Evolutionary conservation across 2,329 filamentous ascomycete genomes (phyloP).

Genomic region (Curvularia sp.): DNA sequence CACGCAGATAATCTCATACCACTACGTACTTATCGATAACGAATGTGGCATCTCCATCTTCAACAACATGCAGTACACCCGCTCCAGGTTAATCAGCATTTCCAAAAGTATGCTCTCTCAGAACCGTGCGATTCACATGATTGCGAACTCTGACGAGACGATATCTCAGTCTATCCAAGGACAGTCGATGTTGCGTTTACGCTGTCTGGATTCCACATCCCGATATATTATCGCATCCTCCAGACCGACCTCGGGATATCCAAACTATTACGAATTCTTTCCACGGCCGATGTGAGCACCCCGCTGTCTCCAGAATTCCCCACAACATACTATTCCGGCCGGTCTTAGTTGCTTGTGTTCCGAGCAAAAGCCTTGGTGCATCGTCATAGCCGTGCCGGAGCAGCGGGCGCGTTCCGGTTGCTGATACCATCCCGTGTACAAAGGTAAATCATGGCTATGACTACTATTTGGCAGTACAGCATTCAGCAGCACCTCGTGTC

Average conservation of each 20-base stretch:
- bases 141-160: neutral
- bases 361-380: neutral
- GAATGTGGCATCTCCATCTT: neutral
- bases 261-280: conserved; percentile 22
- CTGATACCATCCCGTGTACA: neutral
- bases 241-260: conserved; percentile 28
- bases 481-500: neutral
- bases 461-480: neutral
- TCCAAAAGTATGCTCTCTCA: neutral
- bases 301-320: conserved; percentile 20
- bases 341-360: conserved; percentile 2
- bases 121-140: neutral
- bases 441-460: neutral
- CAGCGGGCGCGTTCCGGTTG: conserved; percentile 7
- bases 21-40: conserved; percentile 21
- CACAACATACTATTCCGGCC: conserved; percentile 10
- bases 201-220: conserved; percentile 64
- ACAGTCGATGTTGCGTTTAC: conserved; percentile 60
- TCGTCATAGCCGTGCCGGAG: conserved; percentile 3
- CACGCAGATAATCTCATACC: conserved; percentile 2
- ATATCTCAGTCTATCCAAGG: neutral
- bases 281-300: conserved; percentile 33
- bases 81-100: conserved; percentile 38
- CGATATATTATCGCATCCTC: conserved; percentile 39
- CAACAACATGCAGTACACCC: neutral